Evolutionary conservation across 1,284 basidiomycete species (phyloP).

Genomic region (Nidula niveotomentosa): DNA sequence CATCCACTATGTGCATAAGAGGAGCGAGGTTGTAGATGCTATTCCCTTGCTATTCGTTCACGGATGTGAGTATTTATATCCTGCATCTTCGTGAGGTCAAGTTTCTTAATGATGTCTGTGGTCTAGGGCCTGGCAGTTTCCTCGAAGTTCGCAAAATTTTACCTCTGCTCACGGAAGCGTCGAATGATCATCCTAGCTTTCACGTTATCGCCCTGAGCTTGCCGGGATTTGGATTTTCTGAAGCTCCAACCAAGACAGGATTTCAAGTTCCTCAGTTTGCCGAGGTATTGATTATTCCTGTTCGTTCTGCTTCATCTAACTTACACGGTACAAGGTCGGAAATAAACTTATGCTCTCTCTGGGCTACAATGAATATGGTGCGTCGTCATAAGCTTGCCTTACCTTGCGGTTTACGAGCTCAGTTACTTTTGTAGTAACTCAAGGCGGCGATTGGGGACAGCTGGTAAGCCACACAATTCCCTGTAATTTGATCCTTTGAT

Average conservation of each 20-base stretch:
- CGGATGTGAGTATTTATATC: constrained; percentile 33
- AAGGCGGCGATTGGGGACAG: constrained; percentile 56
- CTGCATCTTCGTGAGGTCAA: background rate
- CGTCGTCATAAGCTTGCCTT: constrained; percentile 5
- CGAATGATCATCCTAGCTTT: constrained; percentile 49
- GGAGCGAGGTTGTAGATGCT: constrained; percentile 32
- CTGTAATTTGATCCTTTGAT: background rate
- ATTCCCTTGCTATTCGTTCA: constrained; percentile 48
- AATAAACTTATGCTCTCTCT: constrained; percentile 53
- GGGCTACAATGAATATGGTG: constrained; percentile 54
- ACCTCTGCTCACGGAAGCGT: constrained; percentile 42
- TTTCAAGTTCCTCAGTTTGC: constrained; percentile 35
- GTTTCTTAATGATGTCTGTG: background rate
- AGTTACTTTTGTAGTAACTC: constrained; percentile 34
- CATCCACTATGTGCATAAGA: constrained; percentile 46
- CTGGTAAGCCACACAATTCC: constrained; percentile 22
- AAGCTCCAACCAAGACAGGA: constrained; percentile 33
- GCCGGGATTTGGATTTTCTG: constrained; percentile 58
- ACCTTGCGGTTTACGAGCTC: background rate
- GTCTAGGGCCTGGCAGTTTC: constrained; percentile 60
- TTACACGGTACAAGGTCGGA: constrained; percentile 25
- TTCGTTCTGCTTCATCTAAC: background rate
- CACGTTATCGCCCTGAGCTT: constrained; percentile 55
- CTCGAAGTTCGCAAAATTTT: constrained; percentile 55
- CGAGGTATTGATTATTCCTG: constrained; percentile 25